Evolutionary conservation across 2,329 filamentous ascomycete species (phyloP).

Genomic region (Diaporthe destruens): DNA sequence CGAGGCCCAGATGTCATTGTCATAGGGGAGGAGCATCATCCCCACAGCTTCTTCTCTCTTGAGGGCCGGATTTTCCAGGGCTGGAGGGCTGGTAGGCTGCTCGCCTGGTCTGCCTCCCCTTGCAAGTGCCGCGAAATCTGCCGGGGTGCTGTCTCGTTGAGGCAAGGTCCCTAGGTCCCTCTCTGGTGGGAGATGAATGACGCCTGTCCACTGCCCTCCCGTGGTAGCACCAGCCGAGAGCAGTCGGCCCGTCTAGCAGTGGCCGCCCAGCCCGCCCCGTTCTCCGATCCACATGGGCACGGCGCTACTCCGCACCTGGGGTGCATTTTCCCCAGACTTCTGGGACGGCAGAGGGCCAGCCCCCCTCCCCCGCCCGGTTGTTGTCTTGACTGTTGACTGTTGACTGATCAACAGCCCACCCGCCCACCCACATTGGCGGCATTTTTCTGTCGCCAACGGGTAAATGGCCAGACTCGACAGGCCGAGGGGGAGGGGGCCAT

Average conservation of each 20-base stretch:
- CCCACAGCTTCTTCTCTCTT: neutral
- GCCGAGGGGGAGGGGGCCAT: neutral
- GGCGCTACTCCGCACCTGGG: constrained; percentile 19
- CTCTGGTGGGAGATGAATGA: neutral
- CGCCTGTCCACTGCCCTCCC: neutral
- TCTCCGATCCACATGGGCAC: constrained; percentile 9
- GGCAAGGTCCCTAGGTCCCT: no score
- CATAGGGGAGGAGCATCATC: neutral
- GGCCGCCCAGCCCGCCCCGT: constrained; percentile 20
- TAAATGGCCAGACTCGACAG: neutral
- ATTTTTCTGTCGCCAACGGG: no score
- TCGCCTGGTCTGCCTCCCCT: neutral
- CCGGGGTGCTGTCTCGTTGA: constrained; percentile 6
- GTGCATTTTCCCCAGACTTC: constrained; percentile 28
- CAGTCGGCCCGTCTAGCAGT: constrained; percentile 17
- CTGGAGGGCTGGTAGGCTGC: constrained; percentile 1
- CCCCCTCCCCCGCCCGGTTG: neutral
- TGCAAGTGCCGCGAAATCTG: constrained; percentile 15
- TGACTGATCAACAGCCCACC: no score
- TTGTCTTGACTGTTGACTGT: no score
- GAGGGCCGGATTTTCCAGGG: neutral
- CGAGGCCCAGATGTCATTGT: neutral
- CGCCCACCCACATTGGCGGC: no score
- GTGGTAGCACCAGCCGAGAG: neutral
- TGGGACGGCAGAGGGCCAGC: constrained; percentile 13